A percentile compares a stretch with the other conserved stretches of the same genome.
Conservation (phyloP, 2,329 filamentous ascomycete species). For the Fonsecaea nubica region DNA sequence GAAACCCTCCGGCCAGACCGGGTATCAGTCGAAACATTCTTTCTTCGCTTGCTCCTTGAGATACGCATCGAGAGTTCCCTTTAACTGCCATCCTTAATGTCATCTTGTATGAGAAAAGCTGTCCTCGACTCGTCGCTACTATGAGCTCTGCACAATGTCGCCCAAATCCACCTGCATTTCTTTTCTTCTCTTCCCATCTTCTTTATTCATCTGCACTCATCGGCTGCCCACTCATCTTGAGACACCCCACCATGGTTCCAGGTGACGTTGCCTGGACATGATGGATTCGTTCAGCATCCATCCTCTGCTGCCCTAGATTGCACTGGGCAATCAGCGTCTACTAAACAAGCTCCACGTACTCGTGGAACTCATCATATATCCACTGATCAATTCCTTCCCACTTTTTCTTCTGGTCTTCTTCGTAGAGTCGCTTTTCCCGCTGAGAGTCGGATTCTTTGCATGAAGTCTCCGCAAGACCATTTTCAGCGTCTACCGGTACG, state of each 20-base stretch:
- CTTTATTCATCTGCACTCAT: neutral
- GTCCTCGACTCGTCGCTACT: neutral
- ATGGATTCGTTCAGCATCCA: neutral
- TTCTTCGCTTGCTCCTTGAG: neutral
- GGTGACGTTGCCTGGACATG: neutral
- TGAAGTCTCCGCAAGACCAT: neutral
- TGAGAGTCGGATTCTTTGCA: slow-evolving; percentile 25
- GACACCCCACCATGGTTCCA: neutral
- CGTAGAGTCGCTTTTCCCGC: slow-evolving; percentile 25
- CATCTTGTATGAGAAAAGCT: neutral
- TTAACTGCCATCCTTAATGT: neutral
- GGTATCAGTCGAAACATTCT: neutral
- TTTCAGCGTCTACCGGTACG: neutral
- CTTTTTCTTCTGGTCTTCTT: slow-evolving; percentile 37
- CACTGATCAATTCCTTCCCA: slow-evolving; percentile 50
- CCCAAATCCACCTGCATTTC: neutral
- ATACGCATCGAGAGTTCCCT: neutral
- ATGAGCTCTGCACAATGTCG: neutral
- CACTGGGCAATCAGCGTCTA: neutral
- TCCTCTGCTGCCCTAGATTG: neutral
- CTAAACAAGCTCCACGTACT: slow-evolving; percentile 50
- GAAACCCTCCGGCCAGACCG: neutral
- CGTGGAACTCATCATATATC: slow-evolving; percentile 50
- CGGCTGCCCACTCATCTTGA: neutral
- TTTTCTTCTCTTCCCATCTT: neutral